Percentiles rank a stretch among this genome's conserved stretches.
Conservation (phyloP, 2,329 filamentous ascomycete genomes). For the Fusarium sp. region DNA sequence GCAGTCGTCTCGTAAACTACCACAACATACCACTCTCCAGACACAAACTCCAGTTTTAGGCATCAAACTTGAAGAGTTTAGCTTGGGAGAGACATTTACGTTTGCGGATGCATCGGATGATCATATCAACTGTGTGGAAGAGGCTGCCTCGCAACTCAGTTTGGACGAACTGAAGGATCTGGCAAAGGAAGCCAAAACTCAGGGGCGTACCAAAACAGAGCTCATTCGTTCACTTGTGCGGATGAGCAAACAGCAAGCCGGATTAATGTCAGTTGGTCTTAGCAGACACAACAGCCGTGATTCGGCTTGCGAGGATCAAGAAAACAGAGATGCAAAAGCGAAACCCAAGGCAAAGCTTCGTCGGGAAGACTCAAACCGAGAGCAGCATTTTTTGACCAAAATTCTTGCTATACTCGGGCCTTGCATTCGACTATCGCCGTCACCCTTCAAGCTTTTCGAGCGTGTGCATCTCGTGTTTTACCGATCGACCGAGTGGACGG, state of each 20-base stretch:
- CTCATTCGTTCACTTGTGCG: slow-evolving; percentile 79
- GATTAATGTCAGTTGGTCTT: slow-evolving; percentile 77
- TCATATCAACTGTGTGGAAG: slow-evolving; percentile 81
- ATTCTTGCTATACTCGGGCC: slow-evolving; percentile 83
- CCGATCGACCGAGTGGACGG: slow-evolving; percentile 95
- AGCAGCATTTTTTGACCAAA: slow-evolving; percentile 80
- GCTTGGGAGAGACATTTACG: slow-evolving; percentile 71
- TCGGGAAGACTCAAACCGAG: slow-evolving; percentile 69
- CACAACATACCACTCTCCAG: slow-evolving; percentile 50
- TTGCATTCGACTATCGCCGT: slow-evolving; percentile 83
- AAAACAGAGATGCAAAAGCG: slow-evolving; percentile 47
- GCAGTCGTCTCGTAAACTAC: slow-evolving; percentile 70
- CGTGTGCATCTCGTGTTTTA: slow-evolving; percentile 97
- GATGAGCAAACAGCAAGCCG: slow-evolving; percentile 79
- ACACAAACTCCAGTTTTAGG: slow-evolving; percentile 44
- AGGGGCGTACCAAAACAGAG: slow-evolving; percentile 89
- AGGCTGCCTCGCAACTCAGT: slow-evolving; percentile 84
- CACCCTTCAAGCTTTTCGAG: slow-evolving; percentile 85
- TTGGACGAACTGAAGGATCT: slow-evolving; percentile 88
- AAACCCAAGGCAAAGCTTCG: slow-evolving; percentile 33
- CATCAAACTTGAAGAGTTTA: slow-evolving; percentile 57
- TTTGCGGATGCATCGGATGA: slow-evolving; percentile 86
- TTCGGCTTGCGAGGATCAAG: slow-evolving; percentile 63
- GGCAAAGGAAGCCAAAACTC: slow-evolving; percentile 87
- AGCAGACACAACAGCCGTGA: slow-evolving; percentile 73